These are phyloP conservation scores for Cordyceps cateniannulata DNA, from an alignment of 2,329 filamentous ascomycete species.

Conservation along the genomic window DNA sequence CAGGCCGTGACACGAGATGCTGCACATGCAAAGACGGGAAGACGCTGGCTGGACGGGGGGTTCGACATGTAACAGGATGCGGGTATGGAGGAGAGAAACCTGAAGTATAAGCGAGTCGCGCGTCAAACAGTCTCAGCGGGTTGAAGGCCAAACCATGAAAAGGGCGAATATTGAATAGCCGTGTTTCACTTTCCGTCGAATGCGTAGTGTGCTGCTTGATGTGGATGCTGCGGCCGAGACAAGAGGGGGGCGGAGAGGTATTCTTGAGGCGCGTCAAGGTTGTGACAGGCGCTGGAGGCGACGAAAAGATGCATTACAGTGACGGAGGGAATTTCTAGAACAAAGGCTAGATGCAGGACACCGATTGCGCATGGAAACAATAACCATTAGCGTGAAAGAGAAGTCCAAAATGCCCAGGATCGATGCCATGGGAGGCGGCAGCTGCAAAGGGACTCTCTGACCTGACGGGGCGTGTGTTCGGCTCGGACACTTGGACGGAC, in stretches of 20 bases:
- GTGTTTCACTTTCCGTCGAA: not conserved
- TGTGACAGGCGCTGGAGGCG: not conserved
- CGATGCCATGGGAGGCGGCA: not conserved
- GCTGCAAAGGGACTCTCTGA: not conserved
- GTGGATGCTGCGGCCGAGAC: not conserved
- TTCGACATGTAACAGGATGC: not conserved
- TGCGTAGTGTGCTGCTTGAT: not conserved
- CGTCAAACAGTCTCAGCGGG: not conserved
- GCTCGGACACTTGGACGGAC: conserved; percentile 11
- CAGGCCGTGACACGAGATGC: not conserved
- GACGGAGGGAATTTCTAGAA: not conserved
- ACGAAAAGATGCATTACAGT: not conserved
- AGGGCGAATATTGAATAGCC: not conserved
- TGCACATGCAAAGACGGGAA: not conserved
- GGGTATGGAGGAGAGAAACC: not conserved
- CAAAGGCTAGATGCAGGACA: not conserved
- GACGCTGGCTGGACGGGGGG: not conserved
- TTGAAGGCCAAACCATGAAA: not conserved
- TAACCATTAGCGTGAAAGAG: too few species aligned
- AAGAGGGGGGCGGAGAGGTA: not conserved
- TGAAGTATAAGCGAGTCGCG: not conserved
- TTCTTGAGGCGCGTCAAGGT: not conserved
- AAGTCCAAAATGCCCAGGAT: not conserved
- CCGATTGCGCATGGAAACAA: not conserved
- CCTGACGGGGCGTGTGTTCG: not conserved